Evolutionary conservation across 345 rosid species (phyloP), one percentile per base, ranked within the genome.

Genomic region (Linum usitatissimum): DNA sequence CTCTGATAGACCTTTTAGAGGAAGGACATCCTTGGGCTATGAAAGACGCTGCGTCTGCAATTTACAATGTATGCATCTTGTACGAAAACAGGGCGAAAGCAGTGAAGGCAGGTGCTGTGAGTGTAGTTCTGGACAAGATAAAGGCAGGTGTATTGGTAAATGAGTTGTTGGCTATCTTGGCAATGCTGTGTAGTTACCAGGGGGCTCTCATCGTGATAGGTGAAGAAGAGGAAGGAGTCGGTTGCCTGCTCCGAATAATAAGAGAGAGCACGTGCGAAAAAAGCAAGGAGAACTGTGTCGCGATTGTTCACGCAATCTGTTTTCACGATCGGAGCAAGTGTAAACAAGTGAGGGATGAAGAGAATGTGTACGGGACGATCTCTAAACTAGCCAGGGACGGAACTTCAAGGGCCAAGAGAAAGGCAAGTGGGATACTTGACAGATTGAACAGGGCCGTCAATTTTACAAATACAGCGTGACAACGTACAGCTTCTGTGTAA

Each of bases 391-490:
- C 71, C 2, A 53, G 34, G 59, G 66, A 66, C 36, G 85, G 79
- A 51, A 74, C 83, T 53, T 71, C 68, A 30, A 78, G 93, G 64
- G 81, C 82, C 3, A 75, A 70, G 79, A 77, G 90, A 62, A 86
- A 82, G 75, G 84, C 90, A 0, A 62, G 36, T 34, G 65, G 68
- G 56, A 77, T 82, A 23, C 77, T 86, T 8, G 64, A 77, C 63
- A 71, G 62, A 72, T 63, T 74, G 9, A 67, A 66, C 36, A 64
- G 61, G 70, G 68, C 54, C 36, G 71, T 62, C 63, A 53, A 55
- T 13, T 61, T 66, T 64, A 57, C 65, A 56, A 68, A 70, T 23
- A 65, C 72, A 60, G 54, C 58, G 38, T 70, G 57, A 64, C 28
- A 10, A 45, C 10, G 17, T 45, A 13, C 14, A 10, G 51, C 51